These are phyloP conservation scores for Amanita muscaria DNA, from an alignment of 768 basidiomycete genomes.

Conservation along the genomic window DNA sequence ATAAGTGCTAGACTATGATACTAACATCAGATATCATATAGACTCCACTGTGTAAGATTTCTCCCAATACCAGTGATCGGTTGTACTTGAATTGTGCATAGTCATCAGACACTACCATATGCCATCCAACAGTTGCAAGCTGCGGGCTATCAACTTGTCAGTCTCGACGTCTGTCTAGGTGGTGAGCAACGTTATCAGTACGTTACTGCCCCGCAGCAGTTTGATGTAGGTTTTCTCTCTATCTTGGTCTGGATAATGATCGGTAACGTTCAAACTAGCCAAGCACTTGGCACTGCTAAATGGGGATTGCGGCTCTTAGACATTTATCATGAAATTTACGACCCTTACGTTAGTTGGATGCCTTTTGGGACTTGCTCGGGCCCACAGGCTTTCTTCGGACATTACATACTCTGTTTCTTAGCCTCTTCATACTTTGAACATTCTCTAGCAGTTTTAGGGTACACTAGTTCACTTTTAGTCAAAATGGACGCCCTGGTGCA, in stretches of 20 bases:
- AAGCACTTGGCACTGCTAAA: constrained; percentile 16
- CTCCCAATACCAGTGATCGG: background rate
- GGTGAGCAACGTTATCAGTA: background rate
- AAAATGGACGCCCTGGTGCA: too few relatives aligned
- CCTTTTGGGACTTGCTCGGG: too few relatives aligned
- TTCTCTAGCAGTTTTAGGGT: too few relatives aligned
- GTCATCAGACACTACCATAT: constrained; percentile 21
- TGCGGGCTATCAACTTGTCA: constrained; percentile 30
- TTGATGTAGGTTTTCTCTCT: background rate
- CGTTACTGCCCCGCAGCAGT: background rate
- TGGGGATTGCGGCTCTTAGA: too few relatives aligned
- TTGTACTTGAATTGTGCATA: constrained; percentile 6
- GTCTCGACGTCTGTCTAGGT: constrained; percentile 31
- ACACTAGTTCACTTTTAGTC: too few relatives aligned
- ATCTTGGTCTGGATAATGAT: too few relatives aligned
- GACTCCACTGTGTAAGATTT: constrained; percentile 20
- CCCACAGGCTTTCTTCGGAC: too few relatives aligned
- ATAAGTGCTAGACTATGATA: constrained; percentile 5
- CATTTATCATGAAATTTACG: too few relatives aligned
- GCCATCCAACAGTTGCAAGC: constrained; percentile 20
- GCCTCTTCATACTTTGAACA: too few relatives aligned
- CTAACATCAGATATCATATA: constrained; percentile 11
- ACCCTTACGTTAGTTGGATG: too few relatives aligned
- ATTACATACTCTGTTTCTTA: too few relatives aligned
- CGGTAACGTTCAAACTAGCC: too few relatives aligned